phyloP scores from a whole-genome alignment of 495 filamentous ascomycete species.

The Hapsidospora chrysogenum region DNA sequence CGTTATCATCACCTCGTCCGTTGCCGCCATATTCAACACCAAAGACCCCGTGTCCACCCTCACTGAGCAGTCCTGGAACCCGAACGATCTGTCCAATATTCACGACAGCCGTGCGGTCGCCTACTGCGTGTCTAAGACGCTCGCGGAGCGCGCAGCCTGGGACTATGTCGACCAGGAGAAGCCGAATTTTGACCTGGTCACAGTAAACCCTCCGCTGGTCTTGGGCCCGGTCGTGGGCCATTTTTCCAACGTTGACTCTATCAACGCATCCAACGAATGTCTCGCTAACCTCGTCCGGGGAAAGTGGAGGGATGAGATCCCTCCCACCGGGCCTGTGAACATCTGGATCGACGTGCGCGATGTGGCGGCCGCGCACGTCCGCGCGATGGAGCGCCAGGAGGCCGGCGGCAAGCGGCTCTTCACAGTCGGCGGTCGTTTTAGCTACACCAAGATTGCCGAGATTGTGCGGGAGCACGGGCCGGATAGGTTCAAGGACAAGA shows the following conservation, averaged over 20 bases:
- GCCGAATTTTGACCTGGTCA: conserved; percentile 19
- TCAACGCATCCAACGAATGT: conserved; percentile 31
- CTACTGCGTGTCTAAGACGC: conserved; percentile 40
- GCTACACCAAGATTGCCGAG: conserved; percentile 19
- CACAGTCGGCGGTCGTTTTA: conserved; percentile 21
- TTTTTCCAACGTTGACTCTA: conserved; percentile 10
- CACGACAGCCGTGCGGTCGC: conserved; percentile 32
- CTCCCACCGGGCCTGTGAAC: conserved; percentile 19
- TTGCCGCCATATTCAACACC: conserved; percentile 2
- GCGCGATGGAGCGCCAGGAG: conserved; percentile 18
- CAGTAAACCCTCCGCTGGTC: conserved; percentile 25
- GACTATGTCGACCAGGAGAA: conserved; percentile 16
- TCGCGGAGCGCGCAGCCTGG: conserved; percentile 30
- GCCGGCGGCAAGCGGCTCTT: conserved; percentile 28
- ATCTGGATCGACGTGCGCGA: conserved; percentile 31
- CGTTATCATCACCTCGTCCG: not conserved
- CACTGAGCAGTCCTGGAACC: conserved; percentile 69
- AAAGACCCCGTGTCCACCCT: conserved; percentile 36
- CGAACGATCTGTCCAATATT: conserved; percentile 55
- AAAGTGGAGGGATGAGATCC: conserved; percentile 4
- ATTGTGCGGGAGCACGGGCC: conserved; percentile 34
- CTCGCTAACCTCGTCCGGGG: conserved; percentile 18
- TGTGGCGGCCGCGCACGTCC: conserved; percentile 25
- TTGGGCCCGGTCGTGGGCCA: conserved; percentile 26
- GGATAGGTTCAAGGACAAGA: conserved; percentile 25